A percentile compares a stretch with the other conserved stretches of the same genome.
Conservation (phyloP, 2,329 filamentous ascomycete genomes). For the Scedosporium dehoogii region DNA sequence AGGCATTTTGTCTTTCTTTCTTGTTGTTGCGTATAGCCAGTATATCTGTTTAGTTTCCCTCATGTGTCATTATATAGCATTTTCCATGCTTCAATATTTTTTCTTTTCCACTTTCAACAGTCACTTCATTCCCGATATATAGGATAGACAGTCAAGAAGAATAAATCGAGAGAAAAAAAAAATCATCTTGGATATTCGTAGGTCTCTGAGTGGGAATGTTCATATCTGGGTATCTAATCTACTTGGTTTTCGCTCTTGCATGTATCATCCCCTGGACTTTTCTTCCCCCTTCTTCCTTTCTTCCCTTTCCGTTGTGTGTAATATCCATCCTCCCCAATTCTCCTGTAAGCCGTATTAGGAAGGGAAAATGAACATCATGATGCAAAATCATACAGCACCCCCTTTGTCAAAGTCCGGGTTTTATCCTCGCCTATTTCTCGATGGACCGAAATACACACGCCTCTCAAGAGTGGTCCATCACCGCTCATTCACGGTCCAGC, state of each 20-base stretch:
- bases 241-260: not conserved
- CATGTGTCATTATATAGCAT: not conserved
- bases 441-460: too few relatives aligned
- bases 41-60: not conserved
- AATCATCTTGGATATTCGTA: not conserved
- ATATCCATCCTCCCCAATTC: too few relatives aligned
- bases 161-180: not conserved
- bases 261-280: not conserved
- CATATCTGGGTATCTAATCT: not conserved
- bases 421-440: too few relatives aligned
- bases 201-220: not conserved
- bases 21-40: not conserved
- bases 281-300: not conserved
- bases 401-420: too few relatives aligned
- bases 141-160: not conserved
- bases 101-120: not conserved
- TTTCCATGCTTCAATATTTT: not conserved
- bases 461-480: not conserved
- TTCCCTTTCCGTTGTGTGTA: not conserved
- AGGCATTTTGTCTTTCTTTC: not conserved
- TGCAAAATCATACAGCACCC: too few relatives aligned
- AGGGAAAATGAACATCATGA: too few relatives aligned
- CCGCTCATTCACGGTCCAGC: not conserved
- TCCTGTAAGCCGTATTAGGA: too few relatives aligned
- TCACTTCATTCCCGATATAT: not conserved